Conservation (phyloP, 2,329 filamentous ascomycete species). For the Cladosporium colombiae region DNA sequence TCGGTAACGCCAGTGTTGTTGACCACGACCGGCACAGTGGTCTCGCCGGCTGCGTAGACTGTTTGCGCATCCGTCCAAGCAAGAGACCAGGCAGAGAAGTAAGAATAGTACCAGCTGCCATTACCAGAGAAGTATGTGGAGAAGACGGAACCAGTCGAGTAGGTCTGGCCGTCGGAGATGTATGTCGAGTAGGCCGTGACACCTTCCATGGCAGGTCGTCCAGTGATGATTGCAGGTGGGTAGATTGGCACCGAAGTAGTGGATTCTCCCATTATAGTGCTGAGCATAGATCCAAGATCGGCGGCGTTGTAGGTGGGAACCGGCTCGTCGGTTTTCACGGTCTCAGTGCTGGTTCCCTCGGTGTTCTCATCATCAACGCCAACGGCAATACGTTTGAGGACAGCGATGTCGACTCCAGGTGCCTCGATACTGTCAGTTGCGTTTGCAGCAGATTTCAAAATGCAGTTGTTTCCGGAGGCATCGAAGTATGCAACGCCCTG, state of each 20-base stretch:
- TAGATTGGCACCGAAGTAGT: constrained; percentile 32
- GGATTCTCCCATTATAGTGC: constrained; percentile 31
- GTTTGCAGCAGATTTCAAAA: constrained; percentile 33
- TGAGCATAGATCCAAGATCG: constrained; percentile 33
- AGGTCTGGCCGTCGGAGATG: constrained; percentile 34
- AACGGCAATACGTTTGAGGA: constrained; percentile 33
- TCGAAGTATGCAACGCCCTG: constrained; percentile 36
- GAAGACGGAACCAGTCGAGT: constrained; percentile 33
- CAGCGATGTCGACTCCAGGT: constrained; percentile 32
- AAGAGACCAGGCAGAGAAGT: constrained; percentile 33
- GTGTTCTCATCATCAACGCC: constrained; percentile 28
- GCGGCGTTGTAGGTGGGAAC: constrained; percentile 24
- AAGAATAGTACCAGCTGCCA: constrained; percentile 34
- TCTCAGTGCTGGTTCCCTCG: constrained; percentile 30
- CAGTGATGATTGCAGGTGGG: constrained; percentile 25
- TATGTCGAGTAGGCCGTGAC: constrained; percentile 33
- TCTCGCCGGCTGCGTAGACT: constrained; percentile 29
- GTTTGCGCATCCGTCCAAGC: constrained; percentile 35
- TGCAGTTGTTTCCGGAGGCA: constrained; percentile 35
- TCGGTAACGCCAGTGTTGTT: constrained; percentile 21
- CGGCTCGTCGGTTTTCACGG: constrained; percentile 27
- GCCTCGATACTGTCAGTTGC: constrained; percentile 29
- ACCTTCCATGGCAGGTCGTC: constrained; percentile 26
- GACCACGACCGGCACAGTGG: constrained; percentile 25
- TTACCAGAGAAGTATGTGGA: constrained; percentile 31